Evolutionary conservation across 2,329 filamentous ascomycete species (phyloP).

Genomic region (Lojkania enalia): DNA sequence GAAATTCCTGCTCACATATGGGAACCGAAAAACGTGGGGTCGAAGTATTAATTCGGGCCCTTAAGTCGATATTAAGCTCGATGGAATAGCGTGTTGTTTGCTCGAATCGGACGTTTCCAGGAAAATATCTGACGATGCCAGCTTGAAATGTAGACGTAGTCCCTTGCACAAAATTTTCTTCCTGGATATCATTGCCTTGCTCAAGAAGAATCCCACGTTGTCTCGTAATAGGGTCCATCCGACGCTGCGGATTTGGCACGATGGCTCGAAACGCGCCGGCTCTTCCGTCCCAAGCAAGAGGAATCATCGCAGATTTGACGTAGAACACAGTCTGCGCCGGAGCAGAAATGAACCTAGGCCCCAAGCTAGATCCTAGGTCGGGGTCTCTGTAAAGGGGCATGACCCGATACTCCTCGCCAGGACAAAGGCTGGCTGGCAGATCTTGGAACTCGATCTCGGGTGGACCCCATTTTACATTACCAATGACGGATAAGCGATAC

Average conservation of each 20-base stretch:
- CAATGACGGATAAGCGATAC: slow-evolving; percentile 17
- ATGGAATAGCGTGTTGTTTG: slow-evolving; percentile 34
- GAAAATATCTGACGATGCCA: slow-evolving; percentile 26
- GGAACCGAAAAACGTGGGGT: too few relatives aligned
- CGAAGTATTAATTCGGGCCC: too few relatives aligned
- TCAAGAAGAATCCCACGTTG: neutral
- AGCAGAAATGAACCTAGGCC: slow-evolving; percentile 3
- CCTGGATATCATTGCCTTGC: too few relatives aligned
- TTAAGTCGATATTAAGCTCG: slow-evolving; percentile 16
- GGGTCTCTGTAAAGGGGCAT: slow-evolving; percentile 16
- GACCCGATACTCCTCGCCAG: slow-evolving; percentile 28
- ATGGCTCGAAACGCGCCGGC: slow-evolving; percentile 24
- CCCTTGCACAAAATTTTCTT: neutral
- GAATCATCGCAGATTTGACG: slow-evolving; percentile 17
- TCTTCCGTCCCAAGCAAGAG: slow-evolving; percentile 25
- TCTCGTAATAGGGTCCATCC: too few relatives aligned
- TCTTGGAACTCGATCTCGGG: slow-evolving; percentile 25
- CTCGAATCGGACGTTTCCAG: slow-evolving; percentile 32
- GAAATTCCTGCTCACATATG: too few relatives aligned
- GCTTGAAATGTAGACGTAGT: slow-evolving; percentile 17
- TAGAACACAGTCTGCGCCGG: slow-evolving; percentile 11
- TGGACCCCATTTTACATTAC: slow-evolving; percentile 25
- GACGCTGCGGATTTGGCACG: too few relatives aligned
- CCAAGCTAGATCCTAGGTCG: slow-evolving; percentile 5
- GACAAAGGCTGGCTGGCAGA: slow-evolving; percentile 12